These are phyloP conservation scores for Eutrema heterophyllum DNA, from an alignment of 345 rosid species.

Conservation along the genomic window DNA sequence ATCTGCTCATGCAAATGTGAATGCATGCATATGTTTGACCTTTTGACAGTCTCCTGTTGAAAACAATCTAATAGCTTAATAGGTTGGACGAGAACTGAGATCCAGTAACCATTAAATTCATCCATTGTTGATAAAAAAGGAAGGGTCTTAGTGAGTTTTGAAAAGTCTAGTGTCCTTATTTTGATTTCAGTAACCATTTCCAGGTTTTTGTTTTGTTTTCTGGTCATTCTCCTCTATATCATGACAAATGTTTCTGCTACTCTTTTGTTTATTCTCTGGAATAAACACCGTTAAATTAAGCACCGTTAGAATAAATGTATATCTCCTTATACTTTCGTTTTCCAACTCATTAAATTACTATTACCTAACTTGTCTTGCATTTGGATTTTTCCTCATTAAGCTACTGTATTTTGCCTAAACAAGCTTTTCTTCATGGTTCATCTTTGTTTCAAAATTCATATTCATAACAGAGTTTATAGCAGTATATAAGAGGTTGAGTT, in stretches of 20 bases:
- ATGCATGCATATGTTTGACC: conserved; percentile 18
- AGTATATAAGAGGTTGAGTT: too few species aligned
- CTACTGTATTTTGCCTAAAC: too few species aligned
- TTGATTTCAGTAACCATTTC: conserved; percentile 10
- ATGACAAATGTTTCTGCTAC: not conserved
- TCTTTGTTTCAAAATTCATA: too few species aligned
- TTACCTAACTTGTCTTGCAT: too few species aligned
- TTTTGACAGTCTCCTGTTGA: conserved; percentile 2
- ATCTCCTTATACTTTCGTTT: conserved; percentile 15
- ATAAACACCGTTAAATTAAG: too few species aligned
- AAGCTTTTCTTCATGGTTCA: too few species aligned
- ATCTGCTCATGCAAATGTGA: not conserved
- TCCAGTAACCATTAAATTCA: not conserved
- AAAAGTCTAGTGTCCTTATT: too few species aligned
- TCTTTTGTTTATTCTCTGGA: not conserved
- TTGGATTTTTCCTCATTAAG: too few species aligned
- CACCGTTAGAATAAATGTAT: conserved; percentile 5
- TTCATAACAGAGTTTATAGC: too few species aligned
- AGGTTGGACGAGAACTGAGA: conserved; percentile 7
- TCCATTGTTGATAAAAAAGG: not conserved
- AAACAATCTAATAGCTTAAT: not conserved
- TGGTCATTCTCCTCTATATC: conserved; percentile 4
- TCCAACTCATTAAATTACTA: too few species aligned
- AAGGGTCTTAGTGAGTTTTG: not conserved
- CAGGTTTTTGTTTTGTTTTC: not conserved